Evolutionary conservation across 108 stramenopile genomes (phyloP), one percentile per base, ranked within the genome.

Genomic region (Cyclotella baltica): DNA sequence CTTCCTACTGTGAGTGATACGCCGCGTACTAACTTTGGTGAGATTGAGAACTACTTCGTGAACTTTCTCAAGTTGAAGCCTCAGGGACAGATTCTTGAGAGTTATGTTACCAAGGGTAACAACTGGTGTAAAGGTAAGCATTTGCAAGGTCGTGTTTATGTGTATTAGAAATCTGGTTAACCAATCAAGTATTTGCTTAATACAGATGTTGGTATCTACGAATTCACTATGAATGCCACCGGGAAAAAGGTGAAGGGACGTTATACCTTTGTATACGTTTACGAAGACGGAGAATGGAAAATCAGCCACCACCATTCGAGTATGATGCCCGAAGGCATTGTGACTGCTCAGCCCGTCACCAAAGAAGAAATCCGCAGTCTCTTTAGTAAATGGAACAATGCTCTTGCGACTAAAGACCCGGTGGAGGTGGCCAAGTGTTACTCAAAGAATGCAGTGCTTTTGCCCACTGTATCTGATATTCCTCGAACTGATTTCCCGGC

Each of bases 211-310:
- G 85, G 88, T 55, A 88, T 88, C 70, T 88, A 86, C 33, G 84
- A 86, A 86, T 43, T 91, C 87, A 83, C 77, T 36, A 73, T 86
- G 76, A 77, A 77, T 1, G 80, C 53, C 73, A 83, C 58, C 31
- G 85, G 85, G 28, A 51, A 53, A 56, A 77, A 81, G 51, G 81
- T 83, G 5, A 75, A 79, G 53, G 57, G 76, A 77, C 28, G 83
- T 83, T 73, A 65, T 70, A 68, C 85, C 37, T 91, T 89, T 56
- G 67, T 88, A 36, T 89, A 89, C 69, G 83, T 83, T 13, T 84
- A 81, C 67, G 90, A 91, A 77, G 83, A 88, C 40, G 84, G 80
- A 22, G 72, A 89, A 57, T 90, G 89, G 89, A 89, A 87, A 79
- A 89, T 89, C 77, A 68, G 65, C 59, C 88, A 89, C 72, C 88